Conservation (phyloP, 805 yeast genomes). For the Myxozyma nipponensis region DNA sequence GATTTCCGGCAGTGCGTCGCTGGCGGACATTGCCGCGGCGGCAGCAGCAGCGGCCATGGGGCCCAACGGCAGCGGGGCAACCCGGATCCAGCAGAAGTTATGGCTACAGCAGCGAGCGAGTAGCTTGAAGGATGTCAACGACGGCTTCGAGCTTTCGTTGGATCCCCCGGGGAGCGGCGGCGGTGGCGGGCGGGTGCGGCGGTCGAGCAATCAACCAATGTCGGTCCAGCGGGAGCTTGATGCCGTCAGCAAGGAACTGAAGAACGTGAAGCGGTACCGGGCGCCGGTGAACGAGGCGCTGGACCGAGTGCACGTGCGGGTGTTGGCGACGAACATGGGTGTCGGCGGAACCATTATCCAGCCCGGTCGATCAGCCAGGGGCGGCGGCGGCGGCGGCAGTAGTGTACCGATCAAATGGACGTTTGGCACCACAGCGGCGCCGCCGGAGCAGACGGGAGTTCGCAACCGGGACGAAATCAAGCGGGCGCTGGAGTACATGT, state of each 20-base stretch:
- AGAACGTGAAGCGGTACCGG: constrained; percentile 25
- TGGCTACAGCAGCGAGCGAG: constrained; percentile 14
- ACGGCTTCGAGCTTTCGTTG: neutral
- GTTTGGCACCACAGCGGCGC: neutral
- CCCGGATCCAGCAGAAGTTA: constrained; percentile 15
- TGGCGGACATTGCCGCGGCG: constrained; percentile 23
- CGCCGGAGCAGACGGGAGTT: neutral
- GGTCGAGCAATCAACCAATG: neutral
- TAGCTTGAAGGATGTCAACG: neutral
- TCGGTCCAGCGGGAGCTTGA: constrained; percentile 15
- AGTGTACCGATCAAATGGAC: constrained; percentile 8
- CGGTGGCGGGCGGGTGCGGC: neutral
- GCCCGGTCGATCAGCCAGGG: neutral
- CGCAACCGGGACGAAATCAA: constrained; percentile 4
- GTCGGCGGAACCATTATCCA: neutral
- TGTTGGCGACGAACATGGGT: constrained; percentile 2
- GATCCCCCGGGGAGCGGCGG: neutral
- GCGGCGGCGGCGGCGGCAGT: constrained; percentile 4
- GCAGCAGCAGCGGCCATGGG: constrained; percentile 18
- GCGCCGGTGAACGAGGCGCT: constrained; percentile 24
- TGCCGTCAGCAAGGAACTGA: constrained; percentile 20
- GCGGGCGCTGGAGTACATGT: constrained; percentile 12
- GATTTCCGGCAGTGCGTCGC: constrained; percentile 15
- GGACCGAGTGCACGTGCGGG: constrained; percentile 18
- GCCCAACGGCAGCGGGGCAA: neutral